Base-by-base conservation (phyloP, 176 grass and related monocot species). In the Carex kokanica region DNA sequence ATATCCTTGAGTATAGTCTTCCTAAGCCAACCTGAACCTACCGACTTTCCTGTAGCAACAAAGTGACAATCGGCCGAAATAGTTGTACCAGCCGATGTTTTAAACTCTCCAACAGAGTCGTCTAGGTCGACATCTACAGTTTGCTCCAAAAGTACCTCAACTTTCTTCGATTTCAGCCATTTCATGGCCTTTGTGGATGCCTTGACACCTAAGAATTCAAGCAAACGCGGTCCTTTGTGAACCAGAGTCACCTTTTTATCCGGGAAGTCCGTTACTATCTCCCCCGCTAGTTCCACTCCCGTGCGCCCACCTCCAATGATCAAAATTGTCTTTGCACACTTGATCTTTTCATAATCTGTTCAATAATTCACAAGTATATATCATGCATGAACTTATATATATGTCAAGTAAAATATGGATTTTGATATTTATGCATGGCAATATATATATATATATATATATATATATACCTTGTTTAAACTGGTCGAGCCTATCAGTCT, bases 251-350 rank as follows among this genome's bases (percentile, higher is more conserved):
- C 92, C 83, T 93, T 98, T 84, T 93, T 98, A 41, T 86, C 88
- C 2, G 93, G 92, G 73, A 88, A 95, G 64, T 98, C 93, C 20
- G 89, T 91, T 84, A 40, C 91, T 31, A 98, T 98, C 85, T 98
- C 96, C 16, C 77, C 93, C 80, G 92, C 96, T 83, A 98, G 93
- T 87, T 95, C 96, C 79, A 98, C 96, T 65, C 96, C 96, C 32
- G 91, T 95, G 73, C 93, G 96, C 71, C 96, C 96, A n/a, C 96
- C 80, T 72, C 91, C 93, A 70, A 99, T 86, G 40, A 99, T 93
- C 81, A 99, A 21, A 47, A 99, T 65, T 59, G 93, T 93, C 32
- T 78, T 60, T 0, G 93, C 83, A 24, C 89, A 91, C 84, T 90
- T 55, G 43, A 99, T 99, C 85, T 90, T 93, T 49, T 60, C 63